These are phyloP conservation scores for Besnoitia besnoiti DNA, from an alignment of 169 alveolate species.

Conservation along the genomic window DNA sequence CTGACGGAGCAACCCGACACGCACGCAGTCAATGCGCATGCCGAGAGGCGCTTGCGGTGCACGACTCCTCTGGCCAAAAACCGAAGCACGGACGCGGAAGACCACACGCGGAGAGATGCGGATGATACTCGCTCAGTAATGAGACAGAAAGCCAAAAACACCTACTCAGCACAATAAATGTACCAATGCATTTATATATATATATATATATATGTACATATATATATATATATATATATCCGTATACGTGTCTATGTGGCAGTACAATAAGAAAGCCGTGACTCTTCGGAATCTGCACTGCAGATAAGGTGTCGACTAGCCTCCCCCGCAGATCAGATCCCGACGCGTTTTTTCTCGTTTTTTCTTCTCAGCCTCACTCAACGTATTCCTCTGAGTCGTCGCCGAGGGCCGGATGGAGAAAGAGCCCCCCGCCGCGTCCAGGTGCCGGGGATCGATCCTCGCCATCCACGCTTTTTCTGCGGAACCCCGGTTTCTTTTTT, in stretches of 20 bases:
- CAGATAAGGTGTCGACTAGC: too few relatives aligned
- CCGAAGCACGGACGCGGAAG: too few relatives aligned
- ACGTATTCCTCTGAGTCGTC: not conserved
- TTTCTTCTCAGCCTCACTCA: not conserved
- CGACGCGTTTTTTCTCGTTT: too few relatives aligned
- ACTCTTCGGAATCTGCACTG: too few relatives aligned
- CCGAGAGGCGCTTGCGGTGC: too few relatives aligned
- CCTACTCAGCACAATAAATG: too few relatives aligned
- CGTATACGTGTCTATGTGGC: not conserved
- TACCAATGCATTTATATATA: not conserved
- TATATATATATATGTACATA: not conserved
- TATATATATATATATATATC: not conserved
- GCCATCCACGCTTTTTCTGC: not conserved
- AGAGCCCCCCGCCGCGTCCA: not conserved
- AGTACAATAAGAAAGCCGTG: too few relatives aligned
- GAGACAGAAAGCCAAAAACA: too few relatives aligned
- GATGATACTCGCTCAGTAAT: too few relatives aligned
- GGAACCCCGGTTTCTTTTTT: not conserved
- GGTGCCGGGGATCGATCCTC: not conserved
- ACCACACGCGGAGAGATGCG: too few relatives aligned
- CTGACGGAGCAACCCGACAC: not conserved
- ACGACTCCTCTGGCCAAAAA: too few relatives aligned
- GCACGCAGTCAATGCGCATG: not conserved
- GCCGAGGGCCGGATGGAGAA: not conserved
- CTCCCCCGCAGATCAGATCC: too few relatives aligned